Percentiles rank a stretch among this genome's conserved stretches.
phyloP scores from a whole-genome alignment of 192 early-diverging fungal genomes.

The Umbelopsis sp. region DNA sequence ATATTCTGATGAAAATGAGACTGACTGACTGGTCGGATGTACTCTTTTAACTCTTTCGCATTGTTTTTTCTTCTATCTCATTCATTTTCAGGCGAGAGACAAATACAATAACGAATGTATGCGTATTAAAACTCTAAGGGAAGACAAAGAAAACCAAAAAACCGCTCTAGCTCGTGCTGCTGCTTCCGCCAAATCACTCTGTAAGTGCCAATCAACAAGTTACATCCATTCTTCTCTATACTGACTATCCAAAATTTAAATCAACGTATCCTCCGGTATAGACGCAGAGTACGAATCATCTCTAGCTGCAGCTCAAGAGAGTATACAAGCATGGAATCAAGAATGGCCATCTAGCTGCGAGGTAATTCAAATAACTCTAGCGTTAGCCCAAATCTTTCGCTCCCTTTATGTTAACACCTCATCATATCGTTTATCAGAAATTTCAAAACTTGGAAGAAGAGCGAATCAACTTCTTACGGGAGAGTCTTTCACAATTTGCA shows the following conservation, averaged over 20 bases:
- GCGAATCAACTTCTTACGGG: slow-evolving; percentile 62
- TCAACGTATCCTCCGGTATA: neutral
- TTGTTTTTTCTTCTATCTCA: too few species aligned
- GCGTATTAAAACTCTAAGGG: neutral
- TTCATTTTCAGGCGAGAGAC: neutral
- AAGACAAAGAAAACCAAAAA: slow-evolving; percentile 12
- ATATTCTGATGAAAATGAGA: too few species aligned
- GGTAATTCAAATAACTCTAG: too few species aligned
- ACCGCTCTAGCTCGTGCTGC: slow-evolving; percentile 2
- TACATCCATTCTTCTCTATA: too few species aligned
- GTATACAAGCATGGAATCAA: slow-evolving; percentile 42
- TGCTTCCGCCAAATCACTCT: slow-evolving; percentile 1
- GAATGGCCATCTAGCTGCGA: slow-evolving; percentile 49
- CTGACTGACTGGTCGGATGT: too few species aligned
- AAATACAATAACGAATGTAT: slow-evolving; percentile 17
- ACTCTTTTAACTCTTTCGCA: too few species aligned
- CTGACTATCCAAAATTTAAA: neutral
- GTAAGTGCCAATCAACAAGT: too few species aligned
- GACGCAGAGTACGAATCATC: slow-evolving; percentile 47
- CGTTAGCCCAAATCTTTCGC: too few species aligned
- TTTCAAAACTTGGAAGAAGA: slow-evolving; percentile 66
- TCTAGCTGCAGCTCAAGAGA: slow-evolving; percentile 33
- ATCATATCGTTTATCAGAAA: too few species aligned
- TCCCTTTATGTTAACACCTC: too few species aligned
- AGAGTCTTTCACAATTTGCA: slow-evolving; percentile 62